These are phyloP conservation scores for Boletus mariae DNA, from an alignment of 1,284 basidiomycete genomes.

Conservation along the genomic window DNA sequence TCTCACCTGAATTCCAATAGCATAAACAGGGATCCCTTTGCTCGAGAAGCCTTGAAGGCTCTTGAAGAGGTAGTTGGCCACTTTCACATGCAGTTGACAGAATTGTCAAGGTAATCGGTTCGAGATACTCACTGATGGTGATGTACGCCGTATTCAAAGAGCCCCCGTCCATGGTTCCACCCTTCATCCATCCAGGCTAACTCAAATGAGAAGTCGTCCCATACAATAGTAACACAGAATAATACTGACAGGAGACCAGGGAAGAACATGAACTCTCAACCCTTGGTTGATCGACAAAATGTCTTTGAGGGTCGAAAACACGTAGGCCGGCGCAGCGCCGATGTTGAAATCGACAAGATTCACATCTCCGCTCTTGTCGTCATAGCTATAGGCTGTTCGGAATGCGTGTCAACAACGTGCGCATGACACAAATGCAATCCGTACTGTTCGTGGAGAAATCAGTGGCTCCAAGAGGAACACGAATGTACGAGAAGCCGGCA, in stretches of 20 bases:
- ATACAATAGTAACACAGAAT: neutral
- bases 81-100: slow-evolving; percentile 23
- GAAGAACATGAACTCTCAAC: slow-evolving; percentile 43
- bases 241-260: slow-evolving; percentile 49
- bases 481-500: slow-evolving; percentile 35
- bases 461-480: slow-evolving; percentile 51
- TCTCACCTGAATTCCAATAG: slow-evolving; percentile 44
- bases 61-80: slow-evolving; percentile 48
- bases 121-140: slow-evolving; percentile 31
- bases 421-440: neutral
- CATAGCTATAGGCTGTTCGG: slow-evolving; percentile 45
- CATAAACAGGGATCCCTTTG: slow-evolving; percentile 43
- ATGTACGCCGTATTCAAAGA: slow-evolving; percentile 37
- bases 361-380: slow-evolving; percentile 43
- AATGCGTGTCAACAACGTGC: slow-evolving; percentile 3
- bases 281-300: slow-evolving; percentile 42
- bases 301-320: slow-evolving; percentile 45
- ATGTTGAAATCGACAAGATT: slow-evolving; percentile 42
- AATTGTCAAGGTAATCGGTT: neutral
- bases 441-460: slow-evolving; percentile 43
- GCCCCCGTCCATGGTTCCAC: slow-evolving; percentile 44
- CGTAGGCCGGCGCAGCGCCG: slow-evolving; percentile 41
- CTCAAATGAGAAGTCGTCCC: neutral
- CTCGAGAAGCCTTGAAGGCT: slow-evolving; percentile 42
- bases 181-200: slow-evolving; percentile 55